phyloP scores from a whole-genome alignment of 768 basidiomycete species.

The Hydnum rufescens region DNA sequence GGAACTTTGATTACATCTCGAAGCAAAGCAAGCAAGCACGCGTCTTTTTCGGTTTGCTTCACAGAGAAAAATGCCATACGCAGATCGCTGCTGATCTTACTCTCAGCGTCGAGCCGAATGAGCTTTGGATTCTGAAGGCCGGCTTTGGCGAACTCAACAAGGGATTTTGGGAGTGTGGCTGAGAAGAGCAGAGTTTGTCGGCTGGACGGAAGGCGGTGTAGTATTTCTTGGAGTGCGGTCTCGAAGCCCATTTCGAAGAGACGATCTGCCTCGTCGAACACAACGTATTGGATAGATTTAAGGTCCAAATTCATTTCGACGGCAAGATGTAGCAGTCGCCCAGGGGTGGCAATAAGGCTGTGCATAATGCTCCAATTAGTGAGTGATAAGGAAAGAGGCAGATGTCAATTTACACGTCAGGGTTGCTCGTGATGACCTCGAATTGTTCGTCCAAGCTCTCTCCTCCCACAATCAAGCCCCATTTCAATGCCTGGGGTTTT shows the following conservation, averaged over 20 bases:
- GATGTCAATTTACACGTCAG: constrained; percentile 93
- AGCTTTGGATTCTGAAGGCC: constrained; percentile 86
- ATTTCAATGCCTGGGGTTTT: constrained; percentile 41
- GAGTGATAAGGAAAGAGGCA: constrained; percentile 14
- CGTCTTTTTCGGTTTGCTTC: constrained; percentile 87
- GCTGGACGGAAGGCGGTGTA: constrained; percentile 65
- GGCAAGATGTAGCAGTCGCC: constrained; percentile 85
- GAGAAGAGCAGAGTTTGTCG: constrained; percentile 93
- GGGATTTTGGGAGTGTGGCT: constrained; percentile 84
- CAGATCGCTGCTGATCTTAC: constrained; percentile 85
- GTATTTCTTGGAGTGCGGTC: constrained; percentile 74
- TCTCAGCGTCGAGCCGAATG: constrained; percentile 88
- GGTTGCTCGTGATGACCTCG: constrained; percentile 82
- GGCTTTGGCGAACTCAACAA: constrained; percentile 97
- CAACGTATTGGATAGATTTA: constrained; percentile 67
- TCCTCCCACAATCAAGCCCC: constrained; percentile 92
- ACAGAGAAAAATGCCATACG: constrained; percentile 88
- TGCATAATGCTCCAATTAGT: constrained; percentile 1
- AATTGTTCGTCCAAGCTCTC: constrained; percentile 94
- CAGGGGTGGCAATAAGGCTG: constrained; percentile 95
- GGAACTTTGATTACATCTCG: constrained; percentile 79
- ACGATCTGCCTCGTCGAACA: constrained; percentile 96
- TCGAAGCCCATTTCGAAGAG: constrained; percentile 98
- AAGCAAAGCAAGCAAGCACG: constrained; percentile 62
- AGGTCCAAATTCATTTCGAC: constrained; percentile 95